Percentiles rank a stretch among this genome's conserved stretches.
phyloP scores from a whole-genome alignment of 345 rosid species.

The Anastatica hierochuntica region DNA sequence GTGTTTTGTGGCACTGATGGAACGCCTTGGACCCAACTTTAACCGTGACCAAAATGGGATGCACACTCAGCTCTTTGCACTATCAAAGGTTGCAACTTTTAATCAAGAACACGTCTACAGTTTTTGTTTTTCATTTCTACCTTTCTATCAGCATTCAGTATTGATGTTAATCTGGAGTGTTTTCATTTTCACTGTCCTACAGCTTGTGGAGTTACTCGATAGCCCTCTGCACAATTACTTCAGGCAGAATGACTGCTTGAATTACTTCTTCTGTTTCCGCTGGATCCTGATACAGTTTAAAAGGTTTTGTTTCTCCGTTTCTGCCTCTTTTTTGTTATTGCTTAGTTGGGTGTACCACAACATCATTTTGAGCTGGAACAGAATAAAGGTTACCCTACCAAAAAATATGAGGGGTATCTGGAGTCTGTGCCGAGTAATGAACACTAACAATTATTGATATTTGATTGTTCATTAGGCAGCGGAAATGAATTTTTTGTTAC shows the following conservation, averaged over 20 bases:
- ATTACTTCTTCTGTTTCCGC: constrained; percentile 99
- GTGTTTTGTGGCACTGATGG: constrained; percentile 94
- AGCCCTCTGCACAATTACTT: constrained; percentile 80
- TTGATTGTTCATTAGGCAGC: too few relatives aligned
- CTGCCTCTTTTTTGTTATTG: not conserved
- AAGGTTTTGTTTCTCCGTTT: constrained; percentile 42
- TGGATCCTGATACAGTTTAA: constrained; percentile 94
- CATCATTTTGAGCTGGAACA: too few relatives aligned
- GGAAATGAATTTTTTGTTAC: too few relatives aligned
- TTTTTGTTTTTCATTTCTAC: not conserved
- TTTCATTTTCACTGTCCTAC: constrained; percentile 16
- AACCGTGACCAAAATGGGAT: constrained; percentile 97
- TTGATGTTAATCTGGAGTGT: constrained; percentile 8
- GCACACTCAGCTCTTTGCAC: constrained; percentile 95
- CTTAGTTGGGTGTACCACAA: not conserved
- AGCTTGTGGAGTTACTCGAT: constrained; percentile 94
- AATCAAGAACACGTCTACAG: not conserved
- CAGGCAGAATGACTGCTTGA: constrained; percentile 92
- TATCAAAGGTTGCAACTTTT: constrained; percentile 61
- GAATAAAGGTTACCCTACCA: too few relatives aligned
- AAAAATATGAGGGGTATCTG: too few relatives aligned
- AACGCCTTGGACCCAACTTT: constrained; percentile 96
- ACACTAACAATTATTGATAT: too few relatives aligned
- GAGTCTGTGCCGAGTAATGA: too few relatives aligned
- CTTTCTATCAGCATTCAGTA: not conserved